Base-by-base conservation (phyloP, 768 basidiomycete species). In the Boletus fagicola region DNA sequence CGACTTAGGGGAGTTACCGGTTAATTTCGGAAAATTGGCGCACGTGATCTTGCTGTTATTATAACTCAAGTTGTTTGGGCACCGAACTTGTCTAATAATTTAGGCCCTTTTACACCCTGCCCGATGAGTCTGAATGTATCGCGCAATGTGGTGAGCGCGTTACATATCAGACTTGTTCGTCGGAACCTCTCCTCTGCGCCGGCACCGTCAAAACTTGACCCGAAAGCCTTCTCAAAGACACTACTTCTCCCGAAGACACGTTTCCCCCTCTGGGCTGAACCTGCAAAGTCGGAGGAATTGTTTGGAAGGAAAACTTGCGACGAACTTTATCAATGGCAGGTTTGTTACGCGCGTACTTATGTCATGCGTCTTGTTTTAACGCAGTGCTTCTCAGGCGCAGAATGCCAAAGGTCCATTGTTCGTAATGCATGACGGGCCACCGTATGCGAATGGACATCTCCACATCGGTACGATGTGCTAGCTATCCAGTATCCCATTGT, bases 391-490 rank as follows among this genome's bases (percentile, higher is more conserved):
- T 18, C 66, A 95, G 92, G 81, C 78, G 74, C 75, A 84, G 59
- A 84, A 90, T 65, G 82, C 77, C 13, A 75, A 80, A 35, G 82
- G 90, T 3, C 83, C 85, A 1, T 67, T 85, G 31, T 98, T 94
- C 65, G 87, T 97, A 13, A 77, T 95, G 51, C 94, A 96, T 62
- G 96, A 99, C 70, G 97, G 96, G 0, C 96, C 96, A 33, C 97
- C 97, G 0, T 98, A 98, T 67, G 96, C 96, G 2, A 99, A 99
- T 68, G 97, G 97, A 0, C 83, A 92, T 69, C 76, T 99, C 42
- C 96, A 99, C 69, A 94, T 95, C 79, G 96, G 95, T 96, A 61
- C 58, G 75, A 48, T 30, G 39, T 20, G 28, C 30, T 45, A 3
- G 12, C 35, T 33, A 22, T 30, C 28, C 31, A 16, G 28, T 2